Base-by-base conservation (phyloP, 257 asterid genomes). In the Solanum sejunctum region DNA sequence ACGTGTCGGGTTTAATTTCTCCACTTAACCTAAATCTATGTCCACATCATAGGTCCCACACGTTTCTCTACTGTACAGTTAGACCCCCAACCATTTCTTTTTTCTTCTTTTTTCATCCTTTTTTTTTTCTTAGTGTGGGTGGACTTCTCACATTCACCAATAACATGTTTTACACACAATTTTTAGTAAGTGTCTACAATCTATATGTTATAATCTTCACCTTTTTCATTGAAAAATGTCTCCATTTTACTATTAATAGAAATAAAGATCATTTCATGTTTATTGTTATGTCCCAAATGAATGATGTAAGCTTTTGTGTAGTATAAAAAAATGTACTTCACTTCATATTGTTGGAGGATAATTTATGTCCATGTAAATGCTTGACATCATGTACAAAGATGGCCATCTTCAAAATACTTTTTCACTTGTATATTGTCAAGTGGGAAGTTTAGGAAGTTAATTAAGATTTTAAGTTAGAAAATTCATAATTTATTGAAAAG, bases 31-130 rank as follows among this genome's bases (percentile, higher is more conserved):
- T 81, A 85, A 90, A 87, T 87, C 88, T 61, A 32, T 51, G 91
- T 92, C 93, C 82, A 91, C 91, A 88, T 94, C 95, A 64, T 54
- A 21, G 6, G 86, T 83, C 93, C 94, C 93, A 95, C 98, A 87
- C 97, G 97, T 89, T 90, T 91, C 77, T 66, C 79, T 77, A 83
- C 84, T 85, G 55, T 39, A 51, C 81, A 45, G 54, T 58, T 60
- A 75, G 18, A 81, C 88, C 88, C 88, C 71, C 5, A n/a, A 28
- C n/a, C 64, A 58, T 67, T 58, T 56, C 58, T 2, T 49, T 18
- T 16, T 63, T 41, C n/a, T 61, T 16, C 39, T 6, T 72, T 10
- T 58, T 69, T 7, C 81, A 47, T 83, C 23, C 70, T 23, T 28
- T 45, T 79, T 72, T 23, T 15, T 67, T 52, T 26, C 12, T 5